These are phyloP conservation scores for Claviceps digitariae DNA, from an alignment of 2,329 filamentous ascomycete genomes.

Conservation along the genomic window DNA sequence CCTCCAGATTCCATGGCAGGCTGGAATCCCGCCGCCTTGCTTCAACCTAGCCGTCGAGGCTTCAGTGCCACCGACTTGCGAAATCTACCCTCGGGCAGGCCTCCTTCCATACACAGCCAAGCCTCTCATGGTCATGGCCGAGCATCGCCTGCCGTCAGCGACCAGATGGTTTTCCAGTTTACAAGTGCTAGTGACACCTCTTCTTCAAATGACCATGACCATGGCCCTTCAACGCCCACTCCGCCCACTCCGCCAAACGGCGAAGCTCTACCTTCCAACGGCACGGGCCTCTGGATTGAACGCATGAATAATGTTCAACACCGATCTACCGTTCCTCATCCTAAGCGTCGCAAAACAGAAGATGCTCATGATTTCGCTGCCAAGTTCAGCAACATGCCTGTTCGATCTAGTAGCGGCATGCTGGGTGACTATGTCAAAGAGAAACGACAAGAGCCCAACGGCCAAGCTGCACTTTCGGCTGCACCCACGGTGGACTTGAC, in stretches of 20 bases:
- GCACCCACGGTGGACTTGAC: slow-evolving; percentile 45
- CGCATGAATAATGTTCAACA: slow-evolving; percentile 61
- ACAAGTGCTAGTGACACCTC: slow-evolving; percentile 21
- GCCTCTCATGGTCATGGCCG: slow-evolving; percentile 8
- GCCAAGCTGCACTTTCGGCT: slow-evolving; percentile 12
- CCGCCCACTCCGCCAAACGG: slow-evolving; percentile 17
- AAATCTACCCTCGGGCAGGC: slow-evolving; percentile 13
- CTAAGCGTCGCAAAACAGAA: slow-evolving; percentile 52
- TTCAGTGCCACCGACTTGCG: slow-evolving; percentile 15
- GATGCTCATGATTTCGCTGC: slow-evolving; percentile 29
- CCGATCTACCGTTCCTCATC: slow-evolving; percentile 42
- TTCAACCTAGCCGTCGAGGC: slow-evolving; percentile 24
- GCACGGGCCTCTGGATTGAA: slow-evolving; percentile 55
- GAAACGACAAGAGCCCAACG: slow-evolving; percentile 31
- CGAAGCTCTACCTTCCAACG: slow-evolving; percentile 16
- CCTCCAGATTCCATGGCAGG: slow-evolving; percentile 15
- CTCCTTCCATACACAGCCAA: slow-evolving; percentile 4
- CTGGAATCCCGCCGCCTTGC: slow-evolving; percentile 29
- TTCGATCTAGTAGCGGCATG: slow-evolving; percentile 35
- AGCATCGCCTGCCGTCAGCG: slow-evolving; percentile 9
- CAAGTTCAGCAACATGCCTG: slow-evolving; percentile 15
- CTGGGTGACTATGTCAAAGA: slow-evolving; percentile 56
- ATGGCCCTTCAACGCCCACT: slow-evolving; percentile 20
- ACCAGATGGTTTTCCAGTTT: slow-evolving; percentile 28
- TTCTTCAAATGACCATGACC: slow-evolving; percentile 20